Evolutionary conservation across 2,329 filamentous ascomycete genomes (phyloP).

Genomic region (Tolypocladium pustulatum): DNA sequence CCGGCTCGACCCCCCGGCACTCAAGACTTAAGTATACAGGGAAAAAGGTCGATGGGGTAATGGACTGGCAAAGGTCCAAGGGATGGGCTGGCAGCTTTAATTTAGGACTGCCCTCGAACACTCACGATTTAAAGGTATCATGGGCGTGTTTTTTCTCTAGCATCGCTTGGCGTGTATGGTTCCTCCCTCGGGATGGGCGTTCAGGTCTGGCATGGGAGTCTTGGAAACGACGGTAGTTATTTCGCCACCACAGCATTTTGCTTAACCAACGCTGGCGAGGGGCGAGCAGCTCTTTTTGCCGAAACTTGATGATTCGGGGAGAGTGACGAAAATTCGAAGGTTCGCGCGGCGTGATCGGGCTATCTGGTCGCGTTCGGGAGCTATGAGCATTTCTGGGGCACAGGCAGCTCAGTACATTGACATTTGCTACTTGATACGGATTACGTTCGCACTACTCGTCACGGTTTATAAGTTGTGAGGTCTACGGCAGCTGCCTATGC

Average conservation of each 20-base stretch:
- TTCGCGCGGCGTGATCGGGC: neutral
- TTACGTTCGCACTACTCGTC: neutral
- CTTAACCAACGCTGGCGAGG: neutral
- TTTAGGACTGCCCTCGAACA: neutral
- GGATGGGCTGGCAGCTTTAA: neutral
- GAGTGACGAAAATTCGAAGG: neutral
- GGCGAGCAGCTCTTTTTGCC: neutral
- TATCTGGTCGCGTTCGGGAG: neutral
- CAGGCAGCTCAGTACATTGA: neutral
- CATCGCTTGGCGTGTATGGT: neutral
- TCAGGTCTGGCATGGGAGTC: neutral
- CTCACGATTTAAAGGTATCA: neutral
- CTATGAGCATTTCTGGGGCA: neutral
- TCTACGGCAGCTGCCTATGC: neutral
- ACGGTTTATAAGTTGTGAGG: neutral
- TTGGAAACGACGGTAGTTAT: neutral
- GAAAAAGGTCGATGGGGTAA: neutral
- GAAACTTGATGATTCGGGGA: neutral
- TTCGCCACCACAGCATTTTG: neutral
- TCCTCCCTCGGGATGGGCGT: neutral
- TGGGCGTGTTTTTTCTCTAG: neutral
- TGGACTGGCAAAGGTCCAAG: neutral
- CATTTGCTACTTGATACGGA: neutral
- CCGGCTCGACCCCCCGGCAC: constrained; percentile 10
- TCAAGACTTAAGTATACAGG: neutral